Conservation (phyloP, 2,329 filamentous ascomycete genomes). For the Dactylellina leptospora region DNA sequence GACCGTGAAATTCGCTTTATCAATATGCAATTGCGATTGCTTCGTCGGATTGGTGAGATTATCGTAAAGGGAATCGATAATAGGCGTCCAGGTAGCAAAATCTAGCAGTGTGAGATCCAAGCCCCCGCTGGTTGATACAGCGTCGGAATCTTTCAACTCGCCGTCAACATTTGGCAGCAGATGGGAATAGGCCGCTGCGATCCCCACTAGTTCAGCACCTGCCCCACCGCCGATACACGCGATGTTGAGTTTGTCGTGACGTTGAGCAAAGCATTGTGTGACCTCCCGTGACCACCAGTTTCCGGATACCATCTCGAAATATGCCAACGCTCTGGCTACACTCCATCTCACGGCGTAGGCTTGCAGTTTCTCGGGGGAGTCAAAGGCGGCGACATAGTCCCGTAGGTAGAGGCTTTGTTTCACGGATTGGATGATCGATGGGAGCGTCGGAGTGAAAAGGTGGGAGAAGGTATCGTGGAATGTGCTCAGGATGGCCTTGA, state of each 20-base stretch:
- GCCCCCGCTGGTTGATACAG: too few relatives aligned
- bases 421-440: constrained; percentile 75
- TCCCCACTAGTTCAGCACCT: constrained; percentile 66
- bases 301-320: constrained; percentile 64
- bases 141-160: too few relatives aligned
- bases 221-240: constrained; percentile 72
- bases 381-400: constrained; percentile 84
- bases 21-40: constrained; percentile 65
- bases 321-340: constrained; percentile 82
- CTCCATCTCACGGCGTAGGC: constrained; percentile 93
- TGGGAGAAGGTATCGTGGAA: constrained; percentile 73
- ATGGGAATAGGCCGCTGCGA: constrained; percentile 53
- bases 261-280: constrained; percentile 18
- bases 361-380: constrained; percentile 73
- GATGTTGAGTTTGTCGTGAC: constrained; percentile 58
- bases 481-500: constrained; percentile 69
- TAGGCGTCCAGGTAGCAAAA: constrained; percentile 77
- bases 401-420: constrained; percentile 86
- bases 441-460: constrained; percentile 65
- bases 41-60: constrained; percentile 66
- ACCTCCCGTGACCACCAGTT: constrained; percentile 30
- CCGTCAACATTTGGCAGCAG: not conserved
- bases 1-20: constrained; percentile 60
- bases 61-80: constrained; percentile 69
- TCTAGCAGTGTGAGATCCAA: constrained; percentile 71